Evolutionary conservation across 1,284 basidiomycete genomes (phyloP).

Genomic region (Exsudoporus floridanus): DNA sequence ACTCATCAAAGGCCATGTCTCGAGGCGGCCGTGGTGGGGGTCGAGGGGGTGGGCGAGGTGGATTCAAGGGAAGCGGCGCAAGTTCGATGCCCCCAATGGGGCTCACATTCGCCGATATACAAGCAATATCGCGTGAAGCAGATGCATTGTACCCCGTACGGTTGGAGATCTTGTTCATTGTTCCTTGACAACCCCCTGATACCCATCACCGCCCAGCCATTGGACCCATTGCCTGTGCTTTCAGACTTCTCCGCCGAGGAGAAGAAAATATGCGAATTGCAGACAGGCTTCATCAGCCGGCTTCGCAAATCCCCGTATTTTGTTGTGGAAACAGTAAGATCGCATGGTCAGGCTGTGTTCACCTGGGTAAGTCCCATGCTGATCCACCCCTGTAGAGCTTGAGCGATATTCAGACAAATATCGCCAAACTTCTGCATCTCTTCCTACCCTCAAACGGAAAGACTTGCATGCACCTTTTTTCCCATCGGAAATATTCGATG

Average conservation of each 20-base stretch:
- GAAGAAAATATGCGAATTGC: conserved; percentile 59
- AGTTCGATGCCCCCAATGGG: conserved; percentile 68
- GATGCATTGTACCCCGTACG: conserved; percentile 77
- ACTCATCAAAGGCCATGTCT: conserved; percentile 46
- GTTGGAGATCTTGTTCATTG: conserved; percentile 21
- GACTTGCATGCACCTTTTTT: conserved; percentile 75
- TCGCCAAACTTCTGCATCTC: conserved; percentile 55
- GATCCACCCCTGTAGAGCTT: conserved; percentile 47
- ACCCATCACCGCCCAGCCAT: conserved; percentile 42
- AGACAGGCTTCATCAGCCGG: conserved; percentile 63
- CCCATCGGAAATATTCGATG: conserved; percentile 70
- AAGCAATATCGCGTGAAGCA: conserved; percentile 69
- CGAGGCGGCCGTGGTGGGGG: conserved; percentile 53
- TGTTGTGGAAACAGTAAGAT: conserved; percentile 66
- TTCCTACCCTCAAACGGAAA: conserved; percentile 64
- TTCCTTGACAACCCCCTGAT: conserved; percentile 19
- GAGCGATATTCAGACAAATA: conserved; percentile 81
- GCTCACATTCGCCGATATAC: conserved; percentile 74
- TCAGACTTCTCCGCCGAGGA: conserved; percentile 64
- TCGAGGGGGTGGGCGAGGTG: conserved; percentile 56
- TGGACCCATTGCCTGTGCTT: conserved; percentile 61
- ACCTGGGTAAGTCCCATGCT: neutral
- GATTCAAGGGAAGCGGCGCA: conserved; percentile 53
- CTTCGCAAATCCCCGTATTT: conserved; percentile 70
- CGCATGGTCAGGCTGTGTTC: conserved; percentile 47